A percentile compares a stretch with the other conserved stretches of the same genome.
These are phyloP conservation scores for Abortiporus biennis DNA, from an alignment of 1,284 basidiomycete genomes.

Conservation along the genomic window DNA sequence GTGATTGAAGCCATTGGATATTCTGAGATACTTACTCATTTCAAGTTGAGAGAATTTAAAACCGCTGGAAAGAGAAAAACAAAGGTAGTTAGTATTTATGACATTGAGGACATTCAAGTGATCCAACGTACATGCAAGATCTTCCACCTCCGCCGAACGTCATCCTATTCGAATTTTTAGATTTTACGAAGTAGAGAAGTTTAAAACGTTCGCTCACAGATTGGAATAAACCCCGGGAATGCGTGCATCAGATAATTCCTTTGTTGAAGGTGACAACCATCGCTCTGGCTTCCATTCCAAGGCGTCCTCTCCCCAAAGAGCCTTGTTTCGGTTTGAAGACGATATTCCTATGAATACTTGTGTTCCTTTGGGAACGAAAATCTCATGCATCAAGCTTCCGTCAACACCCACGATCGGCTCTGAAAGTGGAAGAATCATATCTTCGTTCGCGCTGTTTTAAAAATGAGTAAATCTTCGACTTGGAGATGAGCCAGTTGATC, in stretches of 20 bases:
- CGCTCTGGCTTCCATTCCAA: conserved; percentile 17
- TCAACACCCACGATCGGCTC: conserved; percentile 32
- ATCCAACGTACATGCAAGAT: conserved; percentile 12
- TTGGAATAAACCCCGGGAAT: conserved; percentile 15
- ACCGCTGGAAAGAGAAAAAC: conserved; percentile 1
- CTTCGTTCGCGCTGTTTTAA: conserved; percentile 23
- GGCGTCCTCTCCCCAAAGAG: conserved; percentile 35
- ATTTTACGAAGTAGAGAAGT: neutral
- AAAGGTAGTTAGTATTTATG: neutral
- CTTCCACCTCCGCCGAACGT: conserved; percentile 12
- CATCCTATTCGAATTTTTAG: conserved; percentile 9
- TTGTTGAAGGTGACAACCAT: conserved; percentile 14
- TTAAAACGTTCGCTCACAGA: conserved; percentile 5
- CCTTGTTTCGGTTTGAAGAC: conserved; percentile 41
- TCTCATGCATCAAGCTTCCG: conserved; percentile 30
- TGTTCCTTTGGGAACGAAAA: conserved; percentile 41
- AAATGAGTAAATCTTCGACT: neutral
- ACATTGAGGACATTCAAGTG: neutral
- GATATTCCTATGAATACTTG: conserved; percentile 31
- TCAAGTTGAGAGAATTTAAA: conserved; percentile 14
- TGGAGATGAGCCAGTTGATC: neutral
- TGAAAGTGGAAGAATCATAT: conserved; percentile 47
- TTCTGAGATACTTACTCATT: conserved; percentile 7
- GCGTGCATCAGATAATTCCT: conserved; percentile 12
- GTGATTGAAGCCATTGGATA: too few species aligned